Base-by-base conservation (phyloP, 2,329 filamentous ascomycete genomes). In the Allantophomopsis cytisporea region DNA sequence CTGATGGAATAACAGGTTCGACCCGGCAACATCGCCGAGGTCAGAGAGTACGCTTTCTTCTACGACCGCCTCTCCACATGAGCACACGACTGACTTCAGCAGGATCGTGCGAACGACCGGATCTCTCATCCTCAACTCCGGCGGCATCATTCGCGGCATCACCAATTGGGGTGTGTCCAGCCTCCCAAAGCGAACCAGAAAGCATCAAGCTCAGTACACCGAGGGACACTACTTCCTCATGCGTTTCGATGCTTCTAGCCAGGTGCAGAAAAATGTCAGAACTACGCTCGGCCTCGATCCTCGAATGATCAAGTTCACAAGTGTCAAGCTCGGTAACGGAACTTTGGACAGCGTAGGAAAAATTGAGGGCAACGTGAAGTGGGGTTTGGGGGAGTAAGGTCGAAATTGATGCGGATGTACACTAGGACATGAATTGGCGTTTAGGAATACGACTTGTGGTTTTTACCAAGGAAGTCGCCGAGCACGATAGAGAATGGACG, bases 211-310 rank as follows among this genome's bases (percentile, higher is more conserved):
- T 51, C 78, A 77, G 49, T 82, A 96, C 71, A 75, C 75, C 47
- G 73, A 78, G 50, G 91, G 91, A 40, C 88, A 96, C 67, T 94
- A 98, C 71, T 98, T 98, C 62, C 83, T 94, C 55, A 84, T 98
- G 83, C 84, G 91, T 52, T 98, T 94, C 69, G 91, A 98, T 60
- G 66, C 81, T 41, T 82, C 79, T 43, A 65, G 78, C 7, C 60
- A 67, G 38, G 80, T 83, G 7, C 89, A 96, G 62, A 66, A 83
- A 48, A 69, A 77, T 34, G 73, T 98, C 32, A 73, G 80, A 45
- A 71, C 71, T 44, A 89, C 83, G 14, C 69, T 98, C 48, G 73
- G 76, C 38, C 69, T 94, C 49, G 91, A 98, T 63, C 89, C 91
- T 32, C 71, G 91, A 41, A 83, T 96, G 76, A 83, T 98, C 46